These are phyloP conservation scores for Mimosa pudica DNA, from an alignment of 306 rosid genomes.

Conservation along the genomic window DNA sequence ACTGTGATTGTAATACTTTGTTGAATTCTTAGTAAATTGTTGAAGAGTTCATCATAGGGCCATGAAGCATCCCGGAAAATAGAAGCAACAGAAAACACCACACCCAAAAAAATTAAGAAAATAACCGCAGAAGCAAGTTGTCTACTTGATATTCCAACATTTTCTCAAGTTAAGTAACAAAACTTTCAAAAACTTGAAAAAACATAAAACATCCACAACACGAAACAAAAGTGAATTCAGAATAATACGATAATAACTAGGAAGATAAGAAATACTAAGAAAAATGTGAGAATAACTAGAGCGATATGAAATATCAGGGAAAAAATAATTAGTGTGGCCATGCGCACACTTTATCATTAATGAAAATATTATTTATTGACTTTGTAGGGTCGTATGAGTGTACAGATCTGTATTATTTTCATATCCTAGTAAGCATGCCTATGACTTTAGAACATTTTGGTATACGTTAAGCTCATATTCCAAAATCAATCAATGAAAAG, in stretches of 20 bases:
- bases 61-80: neutral
- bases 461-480: neutral
- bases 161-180: neutral
- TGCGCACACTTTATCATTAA: neutral
- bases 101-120: neutral
- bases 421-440: neutral
- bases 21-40: too few relatives aligned
- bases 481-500: neutral
- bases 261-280: neutral
- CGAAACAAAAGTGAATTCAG: neutral
- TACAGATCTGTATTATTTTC: neutral
- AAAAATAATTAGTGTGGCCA: slow-evolving; percentile 7
- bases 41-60: too few relatives aligned
- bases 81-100: neutral
- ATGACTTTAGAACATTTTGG: neutral
- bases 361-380: neutral
- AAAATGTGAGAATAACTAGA: neutral
- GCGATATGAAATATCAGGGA: neutral
- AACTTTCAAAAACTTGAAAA: neutral
- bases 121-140: neutral
- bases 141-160: neutral
- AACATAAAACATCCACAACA: neutral
- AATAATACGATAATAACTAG: neutral
- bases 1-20: too few relatives aligned
- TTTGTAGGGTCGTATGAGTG: neutral